phyloP scores from a whole-genome alignment of 2,329 filamentous ascomycete species.

The Colletotrichum cordylinicola region DNA sequence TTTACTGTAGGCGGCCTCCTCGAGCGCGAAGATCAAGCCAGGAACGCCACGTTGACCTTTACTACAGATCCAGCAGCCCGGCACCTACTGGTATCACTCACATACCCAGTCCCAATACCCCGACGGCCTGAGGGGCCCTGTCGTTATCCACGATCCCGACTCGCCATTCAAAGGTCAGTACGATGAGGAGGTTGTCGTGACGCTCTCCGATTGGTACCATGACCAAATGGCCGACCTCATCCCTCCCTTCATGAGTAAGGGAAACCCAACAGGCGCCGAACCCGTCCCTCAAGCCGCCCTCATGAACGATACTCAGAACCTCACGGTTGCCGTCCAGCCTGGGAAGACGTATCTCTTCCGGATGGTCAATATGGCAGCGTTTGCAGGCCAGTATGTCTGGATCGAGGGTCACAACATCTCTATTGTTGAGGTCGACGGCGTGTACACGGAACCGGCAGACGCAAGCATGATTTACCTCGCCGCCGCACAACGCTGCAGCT shows the following conservation, averaged over 20 bases:
- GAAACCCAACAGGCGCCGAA: slow-evolving; percentile 63
- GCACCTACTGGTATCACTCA: slow-evolving; percentile 83
- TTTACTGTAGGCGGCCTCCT: slow-evolving; percentile 59
- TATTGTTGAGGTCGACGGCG: slow-evolving; percentile 76
- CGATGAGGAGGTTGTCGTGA: slow-evolving; percentile 69
- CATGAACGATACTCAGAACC: slow-evolving; percentile 72
- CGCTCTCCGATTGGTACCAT: slow-evolving; percentile 76
- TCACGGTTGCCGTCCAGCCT: slow-evolving; percentile 64
- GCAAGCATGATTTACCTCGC: slow-evolving; percentile 70
- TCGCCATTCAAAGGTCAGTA: slow-evolving; percentile 62
- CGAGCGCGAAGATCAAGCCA: background rate
- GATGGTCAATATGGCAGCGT: slow-evolving; percentile 76
- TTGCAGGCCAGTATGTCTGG: slow-evolving; percentile 71
- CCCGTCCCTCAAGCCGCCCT: slow-evolving; percentile 73
- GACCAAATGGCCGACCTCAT: slow-evolving; percentile 56
- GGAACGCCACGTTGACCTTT: background rate
- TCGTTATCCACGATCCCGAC: slow-evolving; percentile 69
- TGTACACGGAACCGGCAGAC: slow-evolving; percentile 67
- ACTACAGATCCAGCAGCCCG: slow-evolving; percentile 64
- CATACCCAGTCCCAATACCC: slow-evolving; percentile 73
- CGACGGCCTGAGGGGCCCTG: slow-evolving; percentile 69
- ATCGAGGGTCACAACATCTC: slow-evolving; percentile 71
- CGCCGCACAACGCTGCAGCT: slow-evolving; percentile 70
- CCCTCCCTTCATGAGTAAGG: slow-evolving; percentile 54
- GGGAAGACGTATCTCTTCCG: slow-evolving; percentile 77